Conservation (phyloP, 768 basidiomycete genomes). For the Mycena venus region DNA sequence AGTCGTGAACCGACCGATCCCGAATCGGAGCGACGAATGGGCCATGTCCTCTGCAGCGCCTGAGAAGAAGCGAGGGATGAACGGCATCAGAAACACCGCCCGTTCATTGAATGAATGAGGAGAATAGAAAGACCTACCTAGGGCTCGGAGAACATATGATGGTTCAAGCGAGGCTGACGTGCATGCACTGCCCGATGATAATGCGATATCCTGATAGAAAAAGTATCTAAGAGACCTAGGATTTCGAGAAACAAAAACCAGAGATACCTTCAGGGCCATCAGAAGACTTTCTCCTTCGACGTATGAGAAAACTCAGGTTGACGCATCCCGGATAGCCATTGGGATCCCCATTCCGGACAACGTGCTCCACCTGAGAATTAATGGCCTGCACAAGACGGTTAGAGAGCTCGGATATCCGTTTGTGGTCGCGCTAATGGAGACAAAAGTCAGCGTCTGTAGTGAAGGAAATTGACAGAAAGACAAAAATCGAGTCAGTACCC, state of each 20-base stretch:
- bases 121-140: slow-evolving; percentile 64
- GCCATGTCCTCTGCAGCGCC: slow-evolving; percentile 99
- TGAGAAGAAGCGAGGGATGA: slow-evolving; percentile 43
- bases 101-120: background rate
- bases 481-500: slow-evolving; percentile 81
- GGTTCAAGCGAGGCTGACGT: slow-evolving; percentile 99
- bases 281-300: slow-evolving; percentile 97
- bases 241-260: slow-evolving; percentile 1
- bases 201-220: slow-evolving; percentile 83
- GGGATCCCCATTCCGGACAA: slow-evolving; percentile 93
- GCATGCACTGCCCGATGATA: slow-evolving; percentile 98
- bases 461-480: background rate
- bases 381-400: slow-evolving; percentile 87
- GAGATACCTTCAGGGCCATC: slow-evolving; percentile 93
- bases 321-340: slow-evolving; percentile 96
- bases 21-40: slow-evolving; percentile 96
- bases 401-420: slow-evolving; percentile 78
- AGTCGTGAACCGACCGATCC: slow-evolving; percentile 97
- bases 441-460: slow-evolving; percentile 37
- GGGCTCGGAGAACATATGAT: slow-evolving; percentile 96
- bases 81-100: background rate
- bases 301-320: slow-evolving; percentile 95
- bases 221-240: background rate
- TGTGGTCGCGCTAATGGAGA: slow-evolving; percentile 79
- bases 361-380: slow-evolving; percentile 86